Base-by-base conservation (phyloP, 768 basidiomycete genomes). In the Rossbeevera mucosa region DNA sequence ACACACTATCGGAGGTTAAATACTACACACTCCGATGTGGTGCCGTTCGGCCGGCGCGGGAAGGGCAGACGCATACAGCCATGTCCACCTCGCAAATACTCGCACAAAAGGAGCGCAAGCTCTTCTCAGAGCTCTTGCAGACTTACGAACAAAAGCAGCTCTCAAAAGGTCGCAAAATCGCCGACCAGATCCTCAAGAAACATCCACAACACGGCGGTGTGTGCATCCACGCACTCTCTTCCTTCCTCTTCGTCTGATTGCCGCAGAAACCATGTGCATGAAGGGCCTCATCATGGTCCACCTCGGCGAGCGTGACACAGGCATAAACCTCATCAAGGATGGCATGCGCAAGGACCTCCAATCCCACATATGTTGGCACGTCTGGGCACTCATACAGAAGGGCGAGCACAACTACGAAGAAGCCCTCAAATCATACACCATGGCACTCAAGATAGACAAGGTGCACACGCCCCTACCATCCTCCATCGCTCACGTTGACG, bases 281-380 rank as follows among this genome's bases (percentile, higher is more conserved):
- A 96, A 95, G 66, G 95, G 95, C 1, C 83, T 98, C 45, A 76
- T 96, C 48, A 73, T 86, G 61, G 85, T 83, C 26, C 88, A 88
- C 64, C 82, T 85, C 81, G 91, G 84, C 46, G 78, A 78, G 64
- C 83, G 83, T 55, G 91, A 87, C 25, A 82, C 93, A 57, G 93
- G 93, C 26, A 75, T 88, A 52, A 85, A 88, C 31, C 79, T 91
- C 42, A 86, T 92, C 59, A 87, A 88, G 74, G 86, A 89, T 60
- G 93, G 93, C 52, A 79, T 91, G 58, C 79, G 82, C 40, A 76
- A 85, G 44, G 91, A 94, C 71, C 72, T 91, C 50, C 85, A 81
- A 28, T 94, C 91, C 18, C 94, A 97, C 64, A 97, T 99, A 65
- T 88, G 86, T 65, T 98, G 96, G 94, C 96, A 99, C 71, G 95